These are phyloP conservation scores for Tarenaya hassleriana DNA, from an alignment of 345 rosid species.

Conservation along the genomic window DNA sequence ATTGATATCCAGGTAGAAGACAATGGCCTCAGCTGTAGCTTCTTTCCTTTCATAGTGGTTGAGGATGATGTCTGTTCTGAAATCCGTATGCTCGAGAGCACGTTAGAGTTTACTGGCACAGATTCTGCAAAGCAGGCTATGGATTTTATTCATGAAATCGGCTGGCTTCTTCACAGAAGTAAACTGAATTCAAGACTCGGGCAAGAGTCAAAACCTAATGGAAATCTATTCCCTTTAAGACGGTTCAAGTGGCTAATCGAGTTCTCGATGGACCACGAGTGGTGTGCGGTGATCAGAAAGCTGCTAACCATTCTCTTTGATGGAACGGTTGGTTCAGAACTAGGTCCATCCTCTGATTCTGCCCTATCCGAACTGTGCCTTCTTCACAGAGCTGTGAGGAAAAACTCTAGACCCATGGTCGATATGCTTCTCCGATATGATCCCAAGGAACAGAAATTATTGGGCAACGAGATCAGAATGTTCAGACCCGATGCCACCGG, in stretches of 20 bases:
- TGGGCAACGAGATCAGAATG: conserved; percentile 28
- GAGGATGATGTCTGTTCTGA: conserved; percentile 85
- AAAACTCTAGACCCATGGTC: conserved; percentile 68
- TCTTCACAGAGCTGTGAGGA: conserved; percentile 92
- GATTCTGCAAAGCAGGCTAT: conserved; percentile 72
- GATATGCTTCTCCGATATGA: conserved; percentile 67
- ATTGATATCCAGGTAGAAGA: conserved; percentile 75
- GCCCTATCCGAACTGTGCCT: conserved; percentile 74
- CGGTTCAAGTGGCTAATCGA: conserved; percentile 91
- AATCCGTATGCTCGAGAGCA: conserved; percentile 69
- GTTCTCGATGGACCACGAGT: conserved; percentile 89
- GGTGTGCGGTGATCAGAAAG: conserved; percentile 90
- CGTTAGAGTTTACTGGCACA: conserved; percentile 50
- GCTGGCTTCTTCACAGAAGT: conserved; percentile 94
- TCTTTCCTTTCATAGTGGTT: conserved; percentile 86
- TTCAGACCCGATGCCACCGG: conserved; percentile 83
- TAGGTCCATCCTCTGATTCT: conserved; percentile 41
- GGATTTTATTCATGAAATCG: conserved; percentile 93
- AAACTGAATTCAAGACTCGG: conserved; percentile 56
- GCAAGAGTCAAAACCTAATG: conserved; percentile 51
- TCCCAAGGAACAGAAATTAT: conserved; percentile 32
- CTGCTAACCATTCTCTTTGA: conserved; percentile 63
- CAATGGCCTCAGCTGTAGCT: conserved; percentile 72
- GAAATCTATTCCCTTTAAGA: conserved; percentile 52
- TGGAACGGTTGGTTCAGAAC: conserved; percentile 61